phyloP scores from a whole-genome alignment of 1,284 basidiomycete species.

The Moesziomyces sp. region DNA sequence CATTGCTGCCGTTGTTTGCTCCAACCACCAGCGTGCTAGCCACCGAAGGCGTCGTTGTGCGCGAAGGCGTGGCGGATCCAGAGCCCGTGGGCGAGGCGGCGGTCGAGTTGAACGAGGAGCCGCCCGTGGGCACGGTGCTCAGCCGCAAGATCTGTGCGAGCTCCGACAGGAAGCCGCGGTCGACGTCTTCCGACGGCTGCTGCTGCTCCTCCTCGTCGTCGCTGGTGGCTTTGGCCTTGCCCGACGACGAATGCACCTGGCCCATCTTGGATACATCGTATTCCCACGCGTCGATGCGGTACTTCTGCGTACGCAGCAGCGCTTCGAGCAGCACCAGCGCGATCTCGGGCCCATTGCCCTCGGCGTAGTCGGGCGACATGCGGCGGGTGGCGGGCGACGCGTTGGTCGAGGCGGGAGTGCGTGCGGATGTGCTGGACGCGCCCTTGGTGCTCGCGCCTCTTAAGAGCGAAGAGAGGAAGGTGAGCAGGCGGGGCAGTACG shows the following conservation, averaged over 20 bases:
- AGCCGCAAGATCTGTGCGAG: constrained; percentile 45
- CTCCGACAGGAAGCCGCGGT: constrained; percentile 51
- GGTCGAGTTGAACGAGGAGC: constrained; percentile 28
- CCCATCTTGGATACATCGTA: constrained; percentile 55
- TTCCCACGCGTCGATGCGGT: constrained; percentile 73
- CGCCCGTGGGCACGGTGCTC: constrained; percentile 28
- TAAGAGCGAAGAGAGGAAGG: constrained; percentile 45
- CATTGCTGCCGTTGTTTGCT: constrained; percentile 26
- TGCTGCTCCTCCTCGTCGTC: constrained; percentile 19
- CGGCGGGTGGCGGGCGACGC: constrained; percentile 32
- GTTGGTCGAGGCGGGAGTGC: constrained; percentile 1
- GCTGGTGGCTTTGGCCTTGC: constrained; percentile 22
- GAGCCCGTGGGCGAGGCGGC: constrained; percentile 41
- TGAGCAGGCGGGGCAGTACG: constrained; percentile 41
- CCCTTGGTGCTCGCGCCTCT: constrained; percentile 35
- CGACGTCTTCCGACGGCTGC: constrained; percentile 11
- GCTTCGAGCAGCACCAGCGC: constrained; percentile 89
- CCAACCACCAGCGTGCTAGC: constrained; percentile 39
- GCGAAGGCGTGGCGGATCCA: constrained; percentile 41
- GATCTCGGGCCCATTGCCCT: constrained; percentile 81
- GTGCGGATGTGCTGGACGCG: constrained; percentile 4
- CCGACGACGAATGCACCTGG: constrained; percentile 7
- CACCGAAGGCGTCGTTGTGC: constrained; percentile 12
- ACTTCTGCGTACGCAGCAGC: constrained; percentile 82
- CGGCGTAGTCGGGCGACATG: constrained; percentile 54